Evolutionary conservation across 192 early-diverging fungal genomes (phyloP).

Genomic region (Gamsiella multidivaricata): DNA sequence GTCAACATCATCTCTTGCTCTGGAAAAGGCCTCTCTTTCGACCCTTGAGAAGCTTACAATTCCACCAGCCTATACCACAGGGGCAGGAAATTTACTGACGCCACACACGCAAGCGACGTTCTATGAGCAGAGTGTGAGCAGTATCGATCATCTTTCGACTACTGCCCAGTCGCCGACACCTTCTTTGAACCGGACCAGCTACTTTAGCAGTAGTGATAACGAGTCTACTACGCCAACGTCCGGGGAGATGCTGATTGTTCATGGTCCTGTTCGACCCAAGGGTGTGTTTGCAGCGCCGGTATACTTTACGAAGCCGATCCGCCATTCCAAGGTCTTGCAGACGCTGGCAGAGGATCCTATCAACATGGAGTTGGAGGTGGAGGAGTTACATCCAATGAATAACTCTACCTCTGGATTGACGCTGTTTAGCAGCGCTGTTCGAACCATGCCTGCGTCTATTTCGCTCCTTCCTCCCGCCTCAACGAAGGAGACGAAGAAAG

Average conservation of each 20-base stretch:
- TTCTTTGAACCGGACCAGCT: conserved; percentile 19
- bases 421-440: conserved; percentile 7
- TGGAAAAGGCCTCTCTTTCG: conserved; percentile 5
- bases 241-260: background rate
- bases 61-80: conserved; percentile 6
- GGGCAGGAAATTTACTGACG: conserved; percentile 26
- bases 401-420: conserved; percentile 8
- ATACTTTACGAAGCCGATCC: conserved; percentile 46
- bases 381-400: conserved; percentile 16
- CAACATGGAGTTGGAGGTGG: conserved; percentile 12
- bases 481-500: background rate
- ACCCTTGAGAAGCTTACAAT: background rate
- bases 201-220: conserved; percentile 47
- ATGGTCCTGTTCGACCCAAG: conserved; percentile 1
- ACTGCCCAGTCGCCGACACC: conserved; percentile 18
- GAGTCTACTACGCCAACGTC: conserved; percentile 13
- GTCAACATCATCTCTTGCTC: conserved; percentile 25
- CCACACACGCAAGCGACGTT: conserved; percentile 22
- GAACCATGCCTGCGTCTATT: background rate
- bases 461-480: conserved; percentile 12
- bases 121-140: conserved; percentile 42
- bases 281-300: conserved; percentile 32
- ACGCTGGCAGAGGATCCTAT: conserved; percentile 15
- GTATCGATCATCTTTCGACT: conserved; percentile 26
- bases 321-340: conserved; percentile 48